These are phyloP conservation scores for Porogramme epimiltina DNA, from an alignment of 1,284 basidiomycete species.

Conservation along the genomic window DNA sequence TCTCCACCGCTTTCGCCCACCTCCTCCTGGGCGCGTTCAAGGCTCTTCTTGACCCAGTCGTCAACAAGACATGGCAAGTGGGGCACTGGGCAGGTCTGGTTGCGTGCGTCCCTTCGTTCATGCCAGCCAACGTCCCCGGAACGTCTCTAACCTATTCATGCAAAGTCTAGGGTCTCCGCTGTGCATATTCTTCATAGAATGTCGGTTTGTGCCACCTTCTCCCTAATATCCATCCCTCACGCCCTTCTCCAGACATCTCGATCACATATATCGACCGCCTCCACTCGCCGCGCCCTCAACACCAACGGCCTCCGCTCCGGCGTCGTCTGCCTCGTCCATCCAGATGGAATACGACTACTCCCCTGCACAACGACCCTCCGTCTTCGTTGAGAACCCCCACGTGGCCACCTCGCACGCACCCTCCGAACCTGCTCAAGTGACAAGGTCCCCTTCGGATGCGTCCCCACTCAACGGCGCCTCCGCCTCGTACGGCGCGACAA, in stretches of 20 bases:
- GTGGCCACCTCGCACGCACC: background rate
- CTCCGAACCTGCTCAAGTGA: background rate
- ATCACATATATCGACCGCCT: slow-evolving; percentile 72
- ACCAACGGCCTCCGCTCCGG: slow-evolving; percentile 26
- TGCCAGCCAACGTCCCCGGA: background rate
- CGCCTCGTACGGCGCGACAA: slow-evolving; percentile 6
- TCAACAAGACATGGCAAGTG: slow-evolving; percentile 49
- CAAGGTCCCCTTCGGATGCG: background rate
- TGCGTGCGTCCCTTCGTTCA: slow-evolving; percentile 51
- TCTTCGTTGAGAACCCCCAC: slow-evolving; percentile 6
- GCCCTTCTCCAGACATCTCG: slow-evolving; percentile 53
- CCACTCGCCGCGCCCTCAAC: slow-evolving; percentile 57
- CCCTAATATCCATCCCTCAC: no score
- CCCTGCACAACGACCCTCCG: slow-evolving; percentile 1
- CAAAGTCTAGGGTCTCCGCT: slow-evolving; percentile 62
- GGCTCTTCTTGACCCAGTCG: slow-evolving; percentile 48
- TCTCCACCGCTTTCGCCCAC: slow-evolving; percentile 80
- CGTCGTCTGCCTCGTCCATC: slow-evolving; percentile 18
- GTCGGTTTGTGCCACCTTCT: slow-evolving; percentile 49
- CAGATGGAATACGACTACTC: slow-evolving; percentile 4
- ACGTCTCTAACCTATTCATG: background rate
- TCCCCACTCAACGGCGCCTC: slow-evolving; percentile 8
- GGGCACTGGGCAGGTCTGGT: slow-evolving; percentile 66
- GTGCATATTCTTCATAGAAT: slow-evolving; percentile 76
- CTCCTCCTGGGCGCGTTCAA: slow-evolving; percentile 75